Evolutionary conservation across 1,139 yeast species (phyloP).

Genomic region (Suhomyces kunorum): DNA sequence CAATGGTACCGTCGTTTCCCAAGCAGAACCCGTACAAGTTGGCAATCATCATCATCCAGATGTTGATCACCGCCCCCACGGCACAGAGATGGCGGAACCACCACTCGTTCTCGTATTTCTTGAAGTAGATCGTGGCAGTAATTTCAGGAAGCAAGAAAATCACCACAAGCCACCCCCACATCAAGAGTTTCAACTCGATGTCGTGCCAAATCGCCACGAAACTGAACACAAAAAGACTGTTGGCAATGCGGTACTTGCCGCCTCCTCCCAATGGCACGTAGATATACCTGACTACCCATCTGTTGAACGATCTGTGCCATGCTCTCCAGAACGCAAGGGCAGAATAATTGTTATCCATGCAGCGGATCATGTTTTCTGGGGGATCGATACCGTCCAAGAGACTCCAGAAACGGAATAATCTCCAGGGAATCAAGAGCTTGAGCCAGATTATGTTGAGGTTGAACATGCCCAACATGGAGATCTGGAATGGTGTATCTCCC

Average conservation of each 20-base stretch:
- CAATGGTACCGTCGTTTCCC: constrained; percentile 79
- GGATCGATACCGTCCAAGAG: constrained; percentile 89
- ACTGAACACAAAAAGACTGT: constrained; percentile 85
- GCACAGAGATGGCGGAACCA: constrained; percentile 87
- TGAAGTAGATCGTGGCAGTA: constrained; percentile 51
- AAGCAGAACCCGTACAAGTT: constrained; percentile 92
- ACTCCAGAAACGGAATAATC: constrained; percentile 91
- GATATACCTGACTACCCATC: constrained; percentile 82
- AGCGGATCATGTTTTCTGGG: constrained; percentile 96
- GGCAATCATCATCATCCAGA: constrained; percentile 99
- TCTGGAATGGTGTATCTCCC: constrained; percentile 86
- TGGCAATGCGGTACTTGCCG: constrained; percentile 62
- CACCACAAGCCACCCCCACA: constrained; percentile 97
- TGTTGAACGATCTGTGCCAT: constrained; percentile 94
- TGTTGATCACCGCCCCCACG: constrained; percentile 80
- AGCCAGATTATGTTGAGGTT: constrained; percentile 91
- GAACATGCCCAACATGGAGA: constrained; percentile 91
- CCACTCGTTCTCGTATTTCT: constrained; percentile 48
- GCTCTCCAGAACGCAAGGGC: constrained; percentile 97
- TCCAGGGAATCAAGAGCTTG: constrained; percentile 91
- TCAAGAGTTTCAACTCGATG: constrained; percentile 75
- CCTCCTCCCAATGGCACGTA: constrained; percentile 90
- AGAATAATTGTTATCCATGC: constrained; percentile 92
- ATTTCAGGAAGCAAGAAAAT: constrained; percentile 88
- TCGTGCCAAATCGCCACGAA: constrained; percentile 99